Evolutionary conservation across 1,284 basidiomycete genomes (phyloP), one percentile per base, ranked within the genome.

Genomic region (Gymnopus androsaceus): DNA sequence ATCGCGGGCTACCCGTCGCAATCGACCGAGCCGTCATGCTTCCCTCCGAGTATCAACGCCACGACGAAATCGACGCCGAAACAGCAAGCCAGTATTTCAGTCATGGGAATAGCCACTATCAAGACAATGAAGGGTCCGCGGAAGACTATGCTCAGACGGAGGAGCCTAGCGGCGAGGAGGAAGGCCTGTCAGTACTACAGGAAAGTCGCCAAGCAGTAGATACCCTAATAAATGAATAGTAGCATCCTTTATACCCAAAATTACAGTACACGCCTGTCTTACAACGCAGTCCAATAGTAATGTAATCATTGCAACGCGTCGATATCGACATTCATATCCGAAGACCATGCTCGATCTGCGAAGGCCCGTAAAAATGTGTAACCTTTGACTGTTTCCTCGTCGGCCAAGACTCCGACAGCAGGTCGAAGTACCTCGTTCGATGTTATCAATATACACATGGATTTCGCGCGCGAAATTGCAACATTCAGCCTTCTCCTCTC

Each of bases 11-110:
- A 4, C 91, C 92, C 0, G 87, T 90, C 15, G 93, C 94, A 15
- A 94, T 97, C 57, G 92, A 96, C 71, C 87, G 94, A 27, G 92
- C 94, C 1, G 81, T 92, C 51, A 78, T 91, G 69, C 74, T 92
- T n/a, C 89, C 88, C 1, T 75, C 74, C 55, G 85, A 88, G 60
- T 83, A 81, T 51, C 58, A 69, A 15, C 56, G 38, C 17, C 38
- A 48, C 45, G 57, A 59, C 45, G 57, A 55, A 30, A 36, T 34
- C 25, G 44, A 46, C 23, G 55, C 51, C 15, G 42, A 42, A 21
- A 41, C 30, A 23, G 33, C 44, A 2, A 34, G 51, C 21, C 51
- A 53, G 15, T 45, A 53, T 46, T 25, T 45, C 41, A 33, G 17
- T 9, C 33, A 31, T 15, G 14, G 40, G 23, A 37, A 15, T 15